Evolutionary conservation across 495 filamentous ascomycete genomes (phyloP), one percentile per base, ranked within the genome.

Genomic region (Venustampulla echinocandica): DNA sequence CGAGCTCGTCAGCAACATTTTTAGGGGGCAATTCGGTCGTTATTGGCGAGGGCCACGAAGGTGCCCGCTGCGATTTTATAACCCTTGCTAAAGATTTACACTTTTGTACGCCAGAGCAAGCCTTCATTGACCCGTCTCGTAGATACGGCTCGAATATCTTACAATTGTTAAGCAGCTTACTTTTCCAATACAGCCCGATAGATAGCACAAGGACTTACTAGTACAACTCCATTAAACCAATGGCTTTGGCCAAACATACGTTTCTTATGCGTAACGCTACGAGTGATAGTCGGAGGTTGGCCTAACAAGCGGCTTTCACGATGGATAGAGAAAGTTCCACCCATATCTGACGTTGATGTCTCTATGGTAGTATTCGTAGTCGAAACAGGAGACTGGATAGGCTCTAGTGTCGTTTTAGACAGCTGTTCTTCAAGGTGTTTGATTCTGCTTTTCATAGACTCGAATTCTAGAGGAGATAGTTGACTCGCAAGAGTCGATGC

Each of bases 241-340:
- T 75, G 73, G 44, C 71, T 76, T 30, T 73, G 67, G 4, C 71
- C 74, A 48, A 74, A 66, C 9, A 76, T 51, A 4, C 70, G 59
- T 0, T 65, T 61, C 52, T 77, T 79, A 49, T 77, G 72, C n/a
- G 64, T 62, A 25, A 77, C 62, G 19, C 18, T 40, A 19, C 64
- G 61, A 18, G 46, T 54, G 1, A 72, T 63, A 0, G 55, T 44
- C 11, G 57, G 54, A 17, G 46, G 24, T 15, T 28, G 22, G 41
- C 25, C 41, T 11, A 19, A 15, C n/a, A 32, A 28, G 11, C 41
- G 22, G 32, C 25, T 32, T 30, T 44, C 41, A 28, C 19, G n/a
- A 35, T 37, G 4, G 20, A 42, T 14, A 27, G 24, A n/a, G 17
- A 35, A 40, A 18, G 11, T 38, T 23, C 39, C 47, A 27, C 7